Evolutionary conservation across 345 rosid species (phyloP).

Genomic region (Schrenkiella parvula): DNA sequence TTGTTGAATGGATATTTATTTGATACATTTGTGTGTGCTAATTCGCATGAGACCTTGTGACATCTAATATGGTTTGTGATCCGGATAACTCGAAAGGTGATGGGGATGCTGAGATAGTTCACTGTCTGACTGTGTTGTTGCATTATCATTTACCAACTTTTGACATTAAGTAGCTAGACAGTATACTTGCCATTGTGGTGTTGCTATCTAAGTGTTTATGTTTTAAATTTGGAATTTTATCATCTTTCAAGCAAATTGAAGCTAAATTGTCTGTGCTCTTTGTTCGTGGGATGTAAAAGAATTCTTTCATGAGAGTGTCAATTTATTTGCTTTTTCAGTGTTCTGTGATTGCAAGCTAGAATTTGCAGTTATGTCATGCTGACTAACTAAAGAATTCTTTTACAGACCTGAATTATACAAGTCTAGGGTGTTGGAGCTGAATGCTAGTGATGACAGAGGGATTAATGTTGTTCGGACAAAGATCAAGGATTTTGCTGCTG

Average conservation of each 20-base stretch:
- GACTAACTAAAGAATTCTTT: conserved; percentile 10
- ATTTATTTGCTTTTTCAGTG: not conserved
- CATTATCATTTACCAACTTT: not conserved
- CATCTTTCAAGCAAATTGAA: not conserved
- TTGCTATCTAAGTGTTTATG: not conserved
- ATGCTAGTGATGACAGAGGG: conserved; percentile 99
- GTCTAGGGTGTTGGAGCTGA: conserved; percentile 90
- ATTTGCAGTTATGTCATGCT: not conserved
- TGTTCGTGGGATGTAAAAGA: too few relatives aligned
- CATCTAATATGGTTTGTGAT: not conserved
- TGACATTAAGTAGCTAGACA: not conserved
- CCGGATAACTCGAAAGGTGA: not conserved
- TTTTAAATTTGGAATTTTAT: not conserved
- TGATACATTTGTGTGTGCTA: not conserved
- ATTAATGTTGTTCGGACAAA: conserved; percentile 93
- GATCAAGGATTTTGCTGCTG: conserved; percentile 93
- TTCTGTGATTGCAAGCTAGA: not conserved
- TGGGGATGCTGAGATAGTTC: not conserved
- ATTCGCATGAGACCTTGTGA: not conserved
- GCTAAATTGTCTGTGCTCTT: not conserved
- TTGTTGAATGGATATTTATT: not conserved
- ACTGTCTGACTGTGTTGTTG: not conserved
- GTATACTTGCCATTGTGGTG: not conserved
- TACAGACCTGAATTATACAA: conserved; percentile 90
- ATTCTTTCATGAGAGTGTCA: not conserved